Evolutionary conservation across 768 basidiomycete genomes (phyloP).

Genomic region (Boletus patriciae): DNA sequence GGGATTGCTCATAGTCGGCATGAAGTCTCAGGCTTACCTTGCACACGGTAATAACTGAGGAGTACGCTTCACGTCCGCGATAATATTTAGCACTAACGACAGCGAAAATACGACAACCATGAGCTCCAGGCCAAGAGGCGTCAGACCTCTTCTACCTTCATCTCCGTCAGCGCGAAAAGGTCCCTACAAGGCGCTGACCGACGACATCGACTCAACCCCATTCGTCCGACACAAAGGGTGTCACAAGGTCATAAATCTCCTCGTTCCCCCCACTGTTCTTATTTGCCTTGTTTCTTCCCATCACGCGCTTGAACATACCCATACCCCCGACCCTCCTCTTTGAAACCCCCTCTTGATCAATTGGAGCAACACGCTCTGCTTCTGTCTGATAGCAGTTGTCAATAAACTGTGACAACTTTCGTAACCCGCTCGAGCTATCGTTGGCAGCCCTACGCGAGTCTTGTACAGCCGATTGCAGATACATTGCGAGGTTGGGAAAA

Average conservation of each 20-base stretch:
- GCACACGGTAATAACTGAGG: neutral
- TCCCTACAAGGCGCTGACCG: neutral
- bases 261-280: conserved; percentile 62
- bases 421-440: conserved; percentile 61
- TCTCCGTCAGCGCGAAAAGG: neutral
- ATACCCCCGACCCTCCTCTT: conserved; percentile 44
- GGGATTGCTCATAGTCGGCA: conserved; percentile 5
- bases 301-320: conserved; percentile 57
- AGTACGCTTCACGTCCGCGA: neutral
- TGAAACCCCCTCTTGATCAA: conserved; percentile 40
- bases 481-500: conserved; percentile 74
- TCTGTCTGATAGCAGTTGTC: conserved; percentile 62
- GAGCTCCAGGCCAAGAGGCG: neutral
- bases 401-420: conserved; percentile 69
- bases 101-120: neutral
- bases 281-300: conserved; percentile 48
- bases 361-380: conserved; percentile 19
- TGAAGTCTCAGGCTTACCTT: neutral
- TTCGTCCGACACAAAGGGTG: conserved; percentile 77
- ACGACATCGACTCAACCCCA: conserved; percentile 49
- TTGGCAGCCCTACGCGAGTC: conserved; percentile 60
- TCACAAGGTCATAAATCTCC: conserved; percentile 79
- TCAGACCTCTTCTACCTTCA: neutral
- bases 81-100: neutral
- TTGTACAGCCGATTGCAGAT: conserved; percentile 68